phyloP scores from a whole-genome alignment of 768 basidiomycete genomes.

The Exsudoporus frostii region DNA sequence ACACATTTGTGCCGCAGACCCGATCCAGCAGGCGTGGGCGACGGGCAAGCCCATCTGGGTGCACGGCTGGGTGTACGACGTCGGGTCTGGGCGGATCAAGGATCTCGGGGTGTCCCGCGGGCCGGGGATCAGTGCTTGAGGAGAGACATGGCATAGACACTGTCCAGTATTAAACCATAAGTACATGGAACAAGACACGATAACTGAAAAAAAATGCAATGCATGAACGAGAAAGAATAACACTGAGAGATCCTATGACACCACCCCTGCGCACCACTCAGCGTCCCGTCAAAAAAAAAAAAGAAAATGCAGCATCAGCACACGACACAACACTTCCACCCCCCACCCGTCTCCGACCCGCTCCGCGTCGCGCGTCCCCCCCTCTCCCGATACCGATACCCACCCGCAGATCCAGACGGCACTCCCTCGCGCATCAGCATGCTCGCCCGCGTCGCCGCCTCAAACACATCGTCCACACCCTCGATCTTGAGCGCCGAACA shows the following conservation, averaged over 20 bases:
- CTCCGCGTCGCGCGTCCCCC: slow-evolving; percentile 35
- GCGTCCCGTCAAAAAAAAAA: not conserved
- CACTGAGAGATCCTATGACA: not conserved
- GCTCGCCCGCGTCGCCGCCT: slow-evolving; percentile 93
- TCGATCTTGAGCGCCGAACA: slow-evolving; percentile 87
- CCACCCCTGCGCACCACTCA: not conserved
- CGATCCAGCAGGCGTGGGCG: slow-evolving; percentile 46
- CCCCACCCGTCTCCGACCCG: slow-evolving; percentile 39
- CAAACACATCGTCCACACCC: slow-evolving; percentile 96
- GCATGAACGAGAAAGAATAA: not conserved
- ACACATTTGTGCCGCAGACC: slow-evolving; percentile 45
- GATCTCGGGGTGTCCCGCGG: slow-evolving; percentile 51
- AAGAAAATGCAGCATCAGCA: slow-evolving; percentile 39
- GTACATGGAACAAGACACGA: not conserved
- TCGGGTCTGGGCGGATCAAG: slow-evolving; percentile 54
- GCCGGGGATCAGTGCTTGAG: not conserved
- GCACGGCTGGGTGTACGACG: slow-evolving; percentile 75
- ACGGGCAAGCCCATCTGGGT: slow-evolving; percentile 45
- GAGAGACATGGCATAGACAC: not conserved
- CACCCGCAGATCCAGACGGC: slow-evolving; percentile 51
- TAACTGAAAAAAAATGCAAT: not conserved
- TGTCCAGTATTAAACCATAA: slow-evolving; percentile 16
- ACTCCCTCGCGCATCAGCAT: slow-evolving; percentile 93
- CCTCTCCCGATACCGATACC: slow-evolving; percentile 48
- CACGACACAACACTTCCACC: slow-evolving; percentile 63